Conservation (phyloP, 768 basidiomycete species). For the Tylopilus cervinicoccineus region DNA sequence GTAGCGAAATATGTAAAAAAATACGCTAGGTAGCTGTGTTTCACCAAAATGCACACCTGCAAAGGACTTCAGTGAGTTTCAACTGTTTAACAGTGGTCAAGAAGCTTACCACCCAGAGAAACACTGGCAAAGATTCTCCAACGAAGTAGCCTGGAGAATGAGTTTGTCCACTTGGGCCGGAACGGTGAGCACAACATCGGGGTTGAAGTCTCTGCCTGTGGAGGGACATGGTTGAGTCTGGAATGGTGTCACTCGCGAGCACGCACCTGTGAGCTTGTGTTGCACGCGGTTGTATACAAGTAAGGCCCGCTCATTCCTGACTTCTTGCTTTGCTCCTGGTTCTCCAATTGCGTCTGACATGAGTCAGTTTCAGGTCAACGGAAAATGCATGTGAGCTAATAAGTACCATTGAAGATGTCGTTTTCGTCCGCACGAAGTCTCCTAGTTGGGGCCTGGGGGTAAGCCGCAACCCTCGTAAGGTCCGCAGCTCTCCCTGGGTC, state of each 20-base stretch:
- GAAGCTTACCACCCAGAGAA: constrained; percentile 81
- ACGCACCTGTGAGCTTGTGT: constrained; percentile 85
- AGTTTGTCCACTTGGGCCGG: constrained; percentile 86
- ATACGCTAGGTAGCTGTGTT: constrained; percentile 1
- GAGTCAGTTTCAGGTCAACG: constrained; percentile 1
- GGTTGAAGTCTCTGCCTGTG: constrained; percentile 90
- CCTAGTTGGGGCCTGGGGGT: constrained; percentile 76
- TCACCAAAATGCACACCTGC: constrained; percentile 77
- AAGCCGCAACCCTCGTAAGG: constrained; percentile 60
- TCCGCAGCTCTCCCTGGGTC: constrained; percentile 58
- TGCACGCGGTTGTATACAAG: constrained; percentile 93
- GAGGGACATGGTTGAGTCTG: neutral
- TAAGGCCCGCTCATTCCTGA: constrained; percentile 86
- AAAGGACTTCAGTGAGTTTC: constrained; percentile 1
- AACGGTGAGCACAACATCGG: constrained; percentile 70
- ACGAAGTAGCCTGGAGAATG: constrained; percentile 87
- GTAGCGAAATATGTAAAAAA: constrained; percentile 14
- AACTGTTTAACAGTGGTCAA: neutral
- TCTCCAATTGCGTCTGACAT: constrained; percentile 43
- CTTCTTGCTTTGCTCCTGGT: constrained; percentile 67
- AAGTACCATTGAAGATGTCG: constrained; percentile 84
- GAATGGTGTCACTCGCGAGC: neutral
- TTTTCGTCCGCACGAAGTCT: constrained; percentile 90
- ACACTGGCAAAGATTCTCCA: constrained; percentile 95
- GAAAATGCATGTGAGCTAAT: constrained; percentile 11